These are phyloP conservation scores for Hypoxylon perforatum DNA, from an alignment of 495 filamentous ascomycete genomes.

Conservation along the genomic window DNA sequence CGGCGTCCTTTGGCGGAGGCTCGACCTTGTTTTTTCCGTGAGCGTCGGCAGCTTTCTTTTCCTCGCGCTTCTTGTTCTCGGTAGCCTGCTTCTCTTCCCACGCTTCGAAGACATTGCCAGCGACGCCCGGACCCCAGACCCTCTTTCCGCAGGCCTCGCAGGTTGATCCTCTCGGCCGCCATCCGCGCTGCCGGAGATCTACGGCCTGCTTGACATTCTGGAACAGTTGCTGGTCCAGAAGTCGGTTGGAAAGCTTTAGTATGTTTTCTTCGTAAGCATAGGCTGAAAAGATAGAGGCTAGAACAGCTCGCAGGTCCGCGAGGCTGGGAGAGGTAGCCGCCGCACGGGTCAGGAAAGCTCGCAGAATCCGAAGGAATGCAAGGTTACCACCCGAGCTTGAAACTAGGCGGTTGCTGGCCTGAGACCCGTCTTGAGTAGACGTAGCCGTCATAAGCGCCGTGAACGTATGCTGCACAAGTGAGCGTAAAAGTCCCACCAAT, in stretches of 20 bases:
- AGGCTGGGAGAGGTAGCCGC: slow-evolving; percentile 84
- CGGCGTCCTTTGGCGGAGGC: slow-evolving; percentile 28
- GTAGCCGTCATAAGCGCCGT: slow-evolving; percentile 85
- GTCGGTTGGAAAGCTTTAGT: slow-evolving; percentile 81
- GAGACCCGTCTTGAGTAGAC: slow-evolving; percentile 51
- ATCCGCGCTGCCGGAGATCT: slow-evolving; percentile 82
- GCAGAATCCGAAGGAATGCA: slow-evolving; percentile 89
- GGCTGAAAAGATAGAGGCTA: slow-evolving; percentile 90
- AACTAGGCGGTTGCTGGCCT: slow-evolving; percentile 47
- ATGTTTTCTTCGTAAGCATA: slow-evolving; percentile 94
- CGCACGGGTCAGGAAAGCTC: slow-evolving; percentile 88
- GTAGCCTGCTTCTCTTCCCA: slow-evolving; percentile 75
- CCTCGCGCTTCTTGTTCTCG: slow-evolving; percentile 53
- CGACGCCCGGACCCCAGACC: slow-evolving; percentile 90
- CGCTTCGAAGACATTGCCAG: slow-evolving; percentile 78
- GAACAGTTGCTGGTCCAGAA: slow-evolving; percentile 92
- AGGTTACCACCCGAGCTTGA: slow-evolving; percentile 63
- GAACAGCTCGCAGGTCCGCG: slow-evolving; percentile 83
- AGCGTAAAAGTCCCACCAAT: slow-evolving; percentile 72
- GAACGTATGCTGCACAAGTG: slow-evolving; percentile 88
- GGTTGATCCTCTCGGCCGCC: slow-evolving; percentile 84
- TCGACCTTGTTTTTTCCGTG: slow-evolving; percentile 48
- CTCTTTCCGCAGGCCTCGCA: slow-evolving; percentile 87
- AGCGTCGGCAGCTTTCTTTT: slow-evolving; percentile 40
- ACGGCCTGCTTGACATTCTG: slow-evolving; percentile 81